Conservation (phyloP, 768 basidiomycete species). For the Tricholoma matsutake region DNA sequence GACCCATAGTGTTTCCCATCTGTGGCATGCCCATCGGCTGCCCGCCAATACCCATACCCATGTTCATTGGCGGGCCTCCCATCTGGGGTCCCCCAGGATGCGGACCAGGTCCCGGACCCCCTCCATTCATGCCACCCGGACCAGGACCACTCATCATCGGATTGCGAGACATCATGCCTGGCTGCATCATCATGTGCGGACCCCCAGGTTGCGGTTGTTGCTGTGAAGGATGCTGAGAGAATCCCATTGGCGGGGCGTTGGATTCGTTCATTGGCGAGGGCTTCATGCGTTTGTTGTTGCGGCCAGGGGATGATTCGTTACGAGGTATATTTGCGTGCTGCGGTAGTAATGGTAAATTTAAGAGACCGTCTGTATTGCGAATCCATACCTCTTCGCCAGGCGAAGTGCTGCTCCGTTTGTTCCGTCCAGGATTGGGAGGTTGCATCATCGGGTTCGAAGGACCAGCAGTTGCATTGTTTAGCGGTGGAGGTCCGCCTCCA, state of each 20-base stretch:
- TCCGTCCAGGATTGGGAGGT: slow-evolving; percentile 29
- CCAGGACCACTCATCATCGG: slow-evolving; percentile 34
- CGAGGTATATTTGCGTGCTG: slow-evolving; percentile 48
- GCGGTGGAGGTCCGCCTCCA: slow-evolving; percentile 13
- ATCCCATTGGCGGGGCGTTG: slow-evolving; percentile 28
- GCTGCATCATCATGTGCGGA: slow-evolving; percentile 31
- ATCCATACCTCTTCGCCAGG: slow-evolving; percentile 55
- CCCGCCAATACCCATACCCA: slow-evolving; percentile 22
- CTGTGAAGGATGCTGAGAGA: slow-evolving; percentile 29
- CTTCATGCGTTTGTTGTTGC: slow-evolving; percentile 37
- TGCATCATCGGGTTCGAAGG: slow-evolving; percentile 40
- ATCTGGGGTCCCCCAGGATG: slow-evolving; percentile 24
- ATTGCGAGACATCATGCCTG: slow-evolving; percentile 34
- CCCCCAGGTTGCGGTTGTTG: slow-evolving; percentile 30
- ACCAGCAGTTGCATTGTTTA: slow-evolving; percentile 37
- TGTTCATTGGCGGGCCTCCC: slow-evolving; percentile 21
- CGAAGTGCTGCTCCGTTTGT: slow-evolving; percentile 59
- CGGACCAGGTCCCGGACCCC: not conserved
- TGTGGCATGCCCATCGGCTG: slow-evolving; percentile 21
- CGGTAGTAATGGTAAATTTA: slow-evolving; percentile 5
- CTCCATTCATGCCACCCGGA: slow-evolving; percentile 28
- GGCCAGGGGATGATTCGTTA: slow-evolving; percentile 52
- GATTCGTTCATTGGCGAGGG: slow-evolving; percentile 49
- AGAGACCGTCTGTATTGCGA: not conserved
- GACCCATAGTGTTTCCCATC: slow-evolving; percentile 16